Base-by-base conservation (phyloP, 768 basidiomycete genomes). In the Tricholoma sp. region DNA sequence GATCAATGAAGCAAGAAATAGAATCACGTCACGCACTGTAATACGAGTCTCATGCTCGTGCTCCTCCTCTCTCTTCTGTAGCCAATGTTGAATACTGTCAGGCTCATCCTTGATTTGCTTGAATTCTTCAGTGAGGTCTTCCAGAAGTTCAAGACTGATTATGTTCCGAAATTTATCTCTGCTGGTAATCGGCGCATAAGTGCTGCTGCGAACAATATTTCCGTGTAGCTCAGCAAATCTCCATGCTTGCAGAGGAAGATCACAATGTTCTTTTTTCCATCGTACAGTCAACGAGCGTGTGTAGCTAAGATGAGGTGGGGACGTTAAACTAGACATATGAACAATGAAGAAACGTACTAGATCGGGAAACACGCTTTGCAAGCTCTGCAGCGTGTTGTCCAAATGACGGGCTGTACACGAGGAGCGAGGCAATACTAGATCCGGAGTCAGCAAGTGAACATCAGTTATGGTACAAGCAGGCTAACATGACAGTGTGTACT, bases 11-110 rank as follows among this genome's bases (percentile, higher is more conserved):
- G 13, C 17, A 37, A 39, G 54, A 52, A 33, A 29, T 48, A 17
- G 36, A 41, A 32, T 29, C 31, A n/a, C 29, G 12, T 15, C 45
- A 49, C 29, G 6, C 44, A 70, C 75, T 52, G 65, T 66, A n/a
- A 52, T 56, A 48, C 64, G 63, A 61, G 66, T 65, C 53, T 70
- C 59, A 37, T 60, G 32, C 31, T 72, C 68, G 29, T 72, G 61
- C 18, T 62, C 62, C 41, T 58, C 64, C 51, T 72, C 68, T 55
- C 68, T 65, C 59, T 65, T 65, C 3, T 63, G 59, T 33, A 75
- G 71, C 52, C 64, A 65, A 20, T 62, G 56, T 49, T 68, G 68
- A 53, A 67, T 57, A 28, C 65, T 56, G n/a, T 57, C 49, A 29
- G 60, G 57, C 20, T 59, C 55, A 28, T 60, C 65, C 48, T 57